These are phyloP conservation scores for Lipomyces yarrowii DNA, from an alignment of 1,139 yeast genomes.

Conservation along the genomic window DNA sequence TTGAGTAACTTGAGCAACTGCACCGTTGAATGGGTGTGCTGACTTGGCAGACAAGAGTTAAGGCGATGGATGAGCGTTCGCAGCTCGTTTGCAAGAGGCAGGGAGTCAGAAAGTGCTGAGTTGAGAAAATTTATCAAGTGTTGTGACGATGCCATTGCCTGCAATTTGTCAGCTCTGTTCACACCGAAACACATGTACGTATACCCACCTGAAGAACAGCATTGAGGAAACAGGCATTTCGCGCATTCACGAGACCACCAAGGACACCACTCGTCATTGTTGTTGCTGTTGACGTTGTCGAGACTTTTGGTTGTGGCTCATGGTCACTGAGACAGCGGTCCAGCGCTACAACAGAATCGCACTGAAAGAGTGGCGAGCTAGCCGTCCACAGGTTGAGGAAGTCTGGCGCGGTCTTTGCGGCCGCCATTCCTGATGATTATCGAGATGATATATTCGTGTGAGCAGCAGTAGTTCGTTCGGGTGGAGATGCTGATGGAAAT, in stretches of 20 bases:
- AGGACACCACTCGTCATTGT: slow-evolving; percentile 4
- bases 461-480: not conserved
- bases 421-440: not conserved
- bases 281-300: not conserved
- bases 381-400: slow-evolving; percentile 15
- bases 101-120: not conserved
- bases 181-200: not conserved
- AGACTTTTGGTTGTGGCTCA: not conserved
- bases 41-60: slow-evolving; percentile 12
- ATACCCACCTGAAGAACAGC: slow-evolving; percentile 78
- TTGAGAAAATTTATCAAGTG: slow-evolving; percentile 3
- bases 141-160: slow-evolving; percentile 16
- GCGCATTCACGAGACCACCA: slow-evolving; percentile 77
- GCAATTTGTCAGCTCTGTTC: not conserved
- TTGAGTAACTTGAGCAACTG: slow-evolving; percentile 15
- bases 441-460: not conserved
- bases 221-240: slow-evolving; percentile 95
- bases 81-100: slow-evolving; percentile 11
- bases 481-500: not conserved
- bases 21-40: slow-evolving; percentile 19
- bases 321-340: not conserved
- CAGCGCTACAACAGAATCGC: not conserved
- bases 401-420: slow-evolving; percentile 11
- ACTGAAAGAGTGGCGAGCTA: not conserved
- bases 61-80: slow-evolving; percentile 3